phyloP scores from a whole-genome alignment of 2,329 filamentous ascomycete species.

The Orbilia blumenaviensis region DNA sequence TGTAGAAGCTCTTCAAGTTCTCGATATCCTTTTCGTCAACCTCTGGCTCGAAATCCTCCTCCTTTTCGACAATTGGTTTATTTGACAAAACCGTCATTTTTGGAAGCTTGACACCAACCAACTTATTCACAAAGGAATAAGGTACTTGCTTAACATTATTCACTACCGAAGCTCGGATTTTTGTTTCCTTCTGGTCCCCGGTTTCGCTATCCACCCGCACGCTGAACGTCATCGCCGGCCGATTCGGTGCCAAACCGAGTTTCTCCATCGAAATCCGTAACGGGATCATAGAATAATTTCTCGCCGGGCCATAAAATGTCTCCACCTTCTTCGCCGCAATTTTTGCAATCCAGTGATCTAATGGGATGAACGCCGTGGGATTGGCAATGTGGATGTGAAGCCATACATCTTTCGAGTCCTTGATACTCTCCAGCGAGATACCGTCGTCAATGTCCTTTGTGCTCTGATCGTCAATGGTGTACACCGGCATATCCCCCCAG shows the following conservation, averaged over 20 bases:
- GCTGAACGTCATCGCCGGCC: conserved; percentile 71
- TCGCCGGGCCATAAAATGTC: conserved; percentile 67
- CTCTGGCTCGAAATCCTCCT: not conserved
- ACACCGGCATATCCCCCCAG: conserved; percentile 70
- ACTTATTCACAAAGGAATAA: conserved; percentile 64
- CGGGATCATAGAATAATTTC: conserved; percentile 72
- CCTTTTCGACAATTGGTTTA: not conserved
- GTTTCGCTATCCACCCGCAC: conserved; percentile 65
- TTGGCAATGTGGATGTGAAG: conserved; percentile 82
- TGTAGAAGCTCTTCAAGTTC: conserved; percentile 13
- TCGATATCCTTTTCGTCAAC: not conserved
- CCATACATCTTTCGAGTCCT: conserved; percentile 70
- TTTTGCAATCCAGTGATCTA: conserved; percentile 68
- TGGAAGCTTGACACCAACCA: conserved; percentile 48
- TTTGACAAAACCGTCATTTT: conserved; percentile 1
- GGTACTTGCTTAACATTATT: conserved; percentile 69
- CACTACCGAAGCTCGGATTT: conserved; percentile 67
- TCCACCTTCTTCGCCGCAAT: conserved; percentile 69
- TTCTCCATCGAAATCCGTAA: conserved; percentile 63
- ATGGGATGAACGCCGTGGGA: conserved; percentile 74
- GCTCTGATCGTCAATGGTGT: conserved; percentile 74
- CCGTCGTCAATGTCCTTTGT: conserved; percentile 82
- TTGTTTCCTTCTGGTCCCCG: conserved; percentile 68
- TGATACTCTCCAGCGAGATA: conserved; percentile 73
- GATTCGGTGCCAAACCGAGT: conserved; percentile 67